Conservation (phyloP, 2,329 filamentous ascomycete genomes). For the Teratosphaeria destructans region DNA sequence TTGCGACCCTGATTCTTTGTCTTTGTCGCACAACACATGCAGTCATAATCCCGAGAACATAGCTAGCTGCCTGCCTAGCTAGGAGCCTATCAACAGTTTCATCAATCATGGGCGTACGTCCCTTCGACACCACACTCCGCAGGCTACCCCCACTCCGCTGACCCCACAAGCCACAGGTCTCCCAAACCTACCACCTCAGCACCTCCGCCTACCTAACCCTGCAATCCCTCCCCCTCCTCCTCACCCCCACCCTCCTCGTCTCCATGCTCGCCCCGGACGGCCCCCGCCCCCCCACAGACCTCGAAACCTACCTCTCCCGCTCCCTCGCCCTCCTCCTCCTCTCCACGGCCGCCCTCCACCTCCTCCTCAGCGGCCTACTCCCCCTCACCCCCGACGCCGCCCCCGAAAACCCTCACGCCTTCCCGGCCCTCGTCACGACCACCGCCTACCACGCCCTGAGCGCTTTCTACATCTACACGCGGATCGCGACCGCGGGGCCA, state of each 20-base stretch:
- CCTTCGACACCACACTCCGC: not conserved
- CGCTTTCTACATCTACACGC: constrained; percentile 58
- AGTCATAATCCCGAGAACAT: not conserved
- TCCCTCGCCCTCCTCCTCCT: constrained; percentile 59
- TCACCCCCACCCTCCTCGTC: constrained; percentile 51
- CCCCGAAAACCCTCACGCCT: constrained; percentile 33
- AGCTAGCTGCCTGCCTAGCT: not conserved
- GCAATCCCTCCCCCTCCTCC: constrained; percentile 44
- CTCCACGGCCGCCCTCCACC: constrained; percentile 50
- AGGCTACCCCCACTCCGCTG: not conserved
- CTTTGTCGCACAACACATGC: not conserved
- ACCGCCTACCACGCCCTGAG: constrained; percentile 53
- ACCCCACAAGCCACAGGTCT: constrained; percentile 1
- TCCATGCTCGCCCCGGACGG: constrained; percentile 46
- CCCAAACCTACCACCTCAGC: constrained; percentile 32
- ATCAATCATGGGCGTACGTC: not conserved
- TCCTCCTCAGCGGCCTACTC: constrained; percentile 57
- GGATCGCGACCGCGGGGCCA: constrained; percentile 40
- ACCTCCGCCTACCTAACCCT: constrained; percentile 35
- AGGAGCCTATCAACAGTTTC: not conserved
- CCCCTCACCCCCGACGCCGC: not conserved
- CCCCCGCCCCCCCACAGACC: constrained; percentile 43
- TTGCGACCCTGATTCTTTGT: not conserved
- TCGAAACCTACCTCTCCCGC: constrained; percentile 66
- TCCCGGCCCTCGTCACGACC: constrained; percentile 56